These are phyloP conservation scores for Aegilops umbellulata DNA, from an alignment of 176 grass and related monocot genomes.

Conservation along the genomic window DNA sequence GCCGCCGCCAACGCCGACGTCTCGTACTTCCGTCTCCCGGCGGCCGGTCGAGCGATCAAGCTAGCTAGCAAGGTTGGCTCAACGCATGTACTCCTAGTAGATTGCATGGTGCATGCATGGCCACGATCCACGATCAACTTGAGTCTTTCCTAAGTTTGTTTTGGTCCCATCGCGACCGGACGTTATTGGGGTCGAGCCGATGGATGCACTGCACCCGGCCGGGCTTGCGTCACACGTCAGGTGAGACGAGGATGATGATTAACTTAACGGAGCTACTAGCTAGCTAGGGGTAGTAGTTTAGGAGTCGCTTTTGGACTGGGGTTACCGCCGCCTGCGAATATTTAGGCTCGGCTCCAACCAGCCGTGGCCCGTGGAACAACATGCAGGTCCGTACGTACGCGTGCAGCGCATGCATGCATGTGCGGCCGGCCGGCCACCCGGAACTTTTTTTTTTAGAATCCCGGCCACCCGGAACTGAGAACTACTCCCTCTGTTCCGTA, in stretches of 20 bases:
- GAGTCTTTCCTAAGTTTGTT: no score
- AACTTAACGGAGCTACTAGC: background rate
- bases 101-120: background rate
- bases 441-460: no score
- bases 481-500: no score
- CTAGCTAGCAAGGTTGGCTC: no score
- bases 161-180: no score
- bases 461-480: no score
- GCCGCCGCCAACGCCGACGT: background rate
- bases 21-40: background rate
- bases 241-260: background rate
- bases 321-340: background rate
- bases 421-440: no score
- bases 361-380: no score
- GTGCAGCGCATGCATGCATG: background rate
- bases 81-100: no score
- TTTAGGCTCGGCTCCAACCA: slow-evolving; percentile 16
- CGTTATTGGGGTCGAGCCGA: no score
- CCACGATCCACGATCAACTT: background rate
- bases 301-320: background rate
- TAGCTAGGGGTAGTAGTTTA: no score
- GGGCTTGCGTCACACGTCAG: background rate
- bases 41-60: no score
- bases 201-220: background rate
- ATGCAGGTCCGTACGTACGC: background rate